Conservation (phyloP, 345 rosid species). For the Brassica cretica region DNA sequence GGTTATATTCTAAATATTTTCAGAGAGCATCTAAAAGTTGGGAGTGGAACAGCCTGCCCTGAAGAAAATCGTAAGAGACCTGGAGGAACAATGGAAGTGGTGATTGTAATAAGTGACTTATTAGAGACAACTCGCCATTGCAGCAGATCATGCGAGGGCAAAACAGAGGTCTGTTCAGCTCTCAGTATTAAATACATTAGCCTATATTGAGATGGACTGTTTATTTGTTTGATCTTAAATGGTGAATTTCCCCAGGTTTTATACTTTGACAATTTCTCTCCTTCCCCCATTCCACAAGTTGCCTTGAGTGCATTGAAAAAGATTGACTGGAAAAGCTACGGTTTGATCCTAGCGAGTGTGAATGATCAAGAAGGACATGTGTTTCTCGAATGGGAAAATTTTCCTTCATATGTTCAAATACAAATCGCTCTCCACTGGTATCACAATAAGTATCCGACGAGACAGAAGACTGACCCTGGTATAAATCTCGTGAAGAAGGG, state of each 20-base stretch:
- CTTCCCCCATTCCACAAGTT: slow-evolving; percentile 49
- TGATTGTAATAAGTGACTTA: slow-evolving; percentile 60
- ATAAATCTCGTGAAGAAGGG: slow-evolving; percentile 54
- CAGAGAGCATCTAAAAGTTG: slow-evolving; percentile 73
- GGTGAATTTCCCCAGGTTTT: slow-evolving; percentile 54
- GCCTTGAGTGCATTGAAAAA: slow-evolving; percentile 57
- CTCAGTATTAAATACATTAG: not conserved
- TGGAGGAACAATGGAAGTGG: slow-evolving; percentile 66
- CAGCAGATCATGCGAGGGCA: slow-evolving; percentile 44
- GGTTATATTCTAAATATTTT: slow-evolving; percentile 24
- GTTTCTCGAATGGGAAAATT: slow-evolving; percentile 68
- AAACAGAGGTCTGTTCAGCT: slow-evolving; percentile 62
- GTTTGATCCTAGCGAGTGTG: slow-evolving; percentile 53
- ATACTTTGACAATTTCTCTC: slow-evolving; percentile 70
- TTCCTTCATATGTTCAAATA: slow-evolving; percentile 55
- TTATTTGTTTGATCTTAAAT: slow-evolving; percentile 19
- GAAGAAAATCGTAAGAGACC: slow-evolving; percentile 46
- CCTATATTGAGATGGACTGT: not conserved
- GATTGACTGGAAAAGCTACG: slow-evolving; percentile 87
- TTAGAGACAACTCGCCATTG: slow-evolving; percentile 48
- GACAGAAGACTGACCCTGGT: slow-evolving; percentile 49
- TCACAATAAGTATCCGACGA: slow-evolving; percentile 62
- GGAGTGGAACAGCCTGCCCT: slow-evolving; percentile 60
- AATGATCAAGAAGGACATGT: slow-evolving; percentile 51
- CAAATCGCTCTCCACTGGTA: slow-evolving; percentile 69